Base-by-base conservation (phyloP, 139 green algal genomes). In the Limnomonas spitsbergensis region DNA sequence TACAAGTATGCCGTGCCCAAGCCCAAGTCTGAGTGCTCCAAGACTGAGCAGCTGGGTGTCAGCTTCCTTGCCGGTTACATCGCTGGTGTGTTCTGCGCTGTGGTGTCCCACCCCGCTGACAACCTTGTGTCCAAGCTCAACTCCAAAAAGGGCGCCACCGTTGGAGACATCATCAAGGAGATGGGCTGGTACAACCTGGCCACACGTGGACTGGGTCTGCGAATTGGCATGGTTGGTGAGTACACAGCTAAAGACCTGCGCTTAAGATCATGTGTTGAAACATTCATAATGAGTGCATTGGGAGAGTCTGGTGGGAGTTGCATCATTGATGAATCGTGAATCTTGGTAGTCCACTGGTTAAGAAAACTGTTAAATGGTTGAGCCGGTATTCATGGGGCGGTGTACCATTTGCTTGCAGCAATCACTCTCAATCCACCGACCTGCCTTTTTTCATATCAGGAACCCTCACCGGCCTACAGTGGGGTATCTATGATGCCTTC, bases 71-170 rank as follows among this genome's bases (percentile, higher is more conserved):
- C 92, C 36, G 92, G 92, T 38, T 98, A 98, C 91, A 98, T 84
- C 78, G 85, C 85, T 82, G 89, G 93, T 66, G 91, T 98, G 37
- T 93, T 97, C 85, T 97, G 93, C 82, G 94, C 94, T 1, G 82
- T 96, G 0, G 92, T 98, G 3, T 93, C 85, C 7, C 94, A 98
- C 78, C 94, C 94, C 9, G 94, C 94, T 29, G 94, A 98, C 87
- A 98, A 97, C 90, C 80, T 98, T 78, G 92, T 98, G 75, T 97
- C 92, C 68, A 98, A 97, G 89, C 86, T 98, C 38, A 97, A 97
- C 81, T 78, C 91, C 24, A 88, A 90, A 53, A 96, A 96, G 89
- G 91, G 90, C 54, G 82, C 87, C 6, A 88, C 83, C 7, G 82
- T 85, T 4, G 78, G 83, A 61, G 72, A 86, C 56, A 91, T 94